A percentile compares a stretch with the other conserved stretches of the same genome.
Evolutionary conservation across 805 yeast genomes (phyloP).

Genomic region (Monosporozyma yasuniensis): DNA sequence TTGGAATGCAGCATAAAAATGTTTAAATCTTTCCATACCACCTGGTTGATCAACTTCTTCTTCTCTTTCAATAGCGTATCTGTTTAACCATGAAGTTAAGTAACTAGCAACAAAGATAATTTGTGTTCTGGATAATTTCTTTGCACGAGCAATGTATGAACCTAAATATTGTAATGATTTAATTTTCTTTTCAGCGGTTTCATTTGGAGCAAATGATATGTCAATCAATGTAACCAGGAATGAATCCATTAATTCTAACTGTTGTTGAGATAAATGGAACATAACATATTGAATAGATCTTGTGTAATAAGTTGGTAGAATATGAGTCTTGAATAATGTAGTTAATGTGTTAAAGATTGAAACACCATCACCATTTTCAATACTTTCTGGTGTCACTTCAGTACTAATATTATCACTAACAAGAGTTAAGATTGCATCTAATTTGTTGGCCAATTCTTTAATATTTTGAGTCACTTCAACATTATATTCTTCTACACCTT

Average conservation of each 20-base stretch:
- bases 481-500: slow-evolving; percentile 40
- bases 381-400: slow-evolving; percentile 41
- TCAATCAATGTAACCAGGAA: slow-evolving; percentile 76
- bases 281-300: slow-evolving; percentile 77
- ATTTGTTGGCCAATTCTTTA: slow-evolving; percentile 49
- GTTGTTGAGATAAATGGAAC: slow-evolving; percentile 73
- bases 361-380: slow-evolving; percentile 57
- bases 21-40: slow-evolving; percentile 86
- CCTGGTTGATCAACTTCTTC: slow-evolving; percentile 56
- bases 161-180: slow-evolving; percentile 89
- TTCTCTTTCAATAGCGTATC: slow-evolving; percentile 78
- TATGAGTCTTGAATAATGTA: slow-evolving; percentile 68
- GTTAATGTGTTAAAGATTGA: slow-evolving; percentile 63
- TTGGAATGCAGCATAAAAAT: slow-evolving; percentile 86
- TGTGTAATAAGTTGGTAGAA: slow-evolving; percentile 87
- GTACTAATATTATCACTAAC: slow-evolving; percentile 44
- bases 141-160: slow-evolving; percentile 83
- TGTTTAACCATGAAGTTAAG: slow-evolving; percentile 72
- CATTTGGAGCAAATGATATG: slow-evolving; percentile 62
- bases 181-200: slow-evolving; percentile 64
- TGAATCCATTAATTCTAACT: slow-evolving; percentile 76
- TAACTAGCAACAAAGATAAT: slow-evolving; percentile 75
- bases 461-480: slow-evolving; percentile 41
- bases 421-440: slow-evolving; percentile 58
- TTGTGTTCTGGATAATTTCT: slow-evolving; percentile 59